A percentile compares a stretch with the other conserved stretches of the same genome.
Conservation (phyloP, 352 stramenopile species). For the Blastocystis sp. region DNA sequence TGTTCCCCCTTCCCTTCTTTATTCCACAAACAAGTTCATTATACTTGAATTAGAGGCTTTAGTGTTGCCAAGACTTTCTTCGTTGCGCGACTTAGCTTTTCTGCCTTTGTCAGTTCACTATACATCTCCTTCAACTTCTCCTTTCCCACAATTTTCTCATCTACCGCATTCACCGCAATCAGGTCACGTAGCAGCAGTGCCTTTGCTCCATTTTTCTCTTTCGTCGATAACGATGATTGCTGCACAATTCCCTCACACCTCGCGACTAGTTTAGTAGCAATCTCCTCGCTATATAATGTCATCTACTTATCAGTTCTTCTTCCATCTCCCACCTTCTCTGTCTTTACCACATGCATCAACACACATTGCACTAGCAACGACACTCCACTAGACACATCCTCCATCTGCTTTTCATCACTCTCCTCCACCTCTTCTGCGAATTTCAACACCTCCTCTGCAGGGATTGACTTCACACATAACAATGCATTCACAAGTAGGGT, state of each 20-base stretch:
- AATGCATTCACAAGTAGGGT: not conserved
- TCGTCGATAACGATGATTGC: not conserved
- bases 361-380: not conserved
- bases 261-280: not conserved
- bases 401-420: not conserved
- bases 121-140: not conserved
- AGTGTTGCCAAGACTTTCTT: conserved; percentile 7
- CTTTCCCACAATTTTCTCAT: not conserved
- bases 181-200: not conserved
- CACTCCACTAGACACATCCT: not conserved
- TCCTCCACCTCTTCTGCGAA: not conserved
- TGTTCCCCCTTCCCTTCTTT: conserved; percentile 1
- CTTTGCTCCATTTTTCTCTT: not conserved
- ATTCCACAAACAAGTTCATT: not conserved
- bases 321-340: not conserved
- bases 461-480: not conserved
- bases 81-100: conserved; percentile 32
- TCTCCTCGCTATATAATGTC: not conserved
- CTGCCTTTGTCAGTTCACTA: not conserved
- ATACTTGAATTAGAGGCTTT: not conserved
- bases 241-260: not conserved
- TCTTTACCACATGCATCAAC: conserved; percentile 7
- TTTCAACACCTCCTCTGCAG: not conserved
- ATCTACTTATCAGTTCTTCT: not conserved
- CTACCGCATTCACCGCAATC: not conserved